These are phyloP conservation scores for Globisporangium rhizosaccharum DNA, from an alignment of 352 stramenopile species.

Conservation along the genomic window DNA sequence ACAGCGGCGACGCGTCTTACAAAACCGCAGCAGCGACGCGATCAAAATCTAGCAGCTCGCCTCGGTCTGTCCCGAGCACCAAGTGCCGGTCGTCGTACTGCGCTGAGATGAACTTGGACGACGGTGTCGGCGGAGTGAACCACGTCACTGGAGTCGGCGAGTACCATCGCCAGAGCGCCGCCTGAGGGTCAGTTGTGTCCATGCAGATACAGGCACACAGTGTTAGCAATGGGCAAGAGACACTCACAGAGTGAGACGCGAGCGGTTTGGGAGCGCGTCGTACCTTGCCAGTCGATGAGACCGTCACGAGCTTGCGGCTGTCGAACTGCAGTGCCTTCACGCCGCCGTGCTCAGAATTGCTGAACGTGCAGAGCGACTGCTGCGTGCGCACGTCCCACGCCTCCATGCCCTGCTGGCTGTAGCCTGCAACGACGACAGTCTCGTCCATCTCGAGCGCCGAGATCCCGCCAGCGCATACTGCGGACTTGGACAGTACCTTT, in stretches of 20 bases:
- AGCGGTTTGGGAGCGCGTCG: not conserved
- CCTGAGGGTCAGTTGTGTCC: constrained; percentile 23
- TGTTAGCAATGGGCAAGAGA: not conserved
- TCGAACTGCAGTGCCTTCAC: constrained; percentile 79
- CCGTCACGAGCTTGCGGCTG: constrained; percentile 82
- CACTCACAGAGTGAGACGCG: not conserved
- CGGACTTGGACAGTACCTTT: constrained; percentile 83
- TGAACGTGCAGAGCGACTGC: constrained; percentile 83
- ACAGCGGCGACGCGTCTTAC: constrained; percentile 10
- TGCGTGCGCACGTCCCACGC: constrained; percentile 86
- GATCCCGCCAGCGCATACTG: constrained; percentile 67
- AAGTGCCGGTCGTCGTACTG: constrained; percentile 73
- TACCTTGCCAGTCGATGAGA: constrained; percentile 73
- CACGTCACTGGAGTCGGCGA: constrained; percentile 68
- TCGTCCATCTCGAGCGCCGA: constrained; percentile 87
- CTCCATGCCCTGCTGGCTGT: constrained; percentile 80
- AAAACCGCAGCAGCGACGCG: constrained; percentile 51
- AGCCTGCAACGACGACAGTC: constrained; percentile 81
- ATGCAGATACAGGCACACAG: not conserved
- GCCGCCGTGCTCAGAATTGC: constrained; percentile 58
- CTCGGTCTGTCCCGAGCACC: constrained; percentile 68
- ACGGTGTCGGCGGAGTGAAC: constrained; percentile 52
- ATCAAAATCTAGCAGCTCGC: constrained; percentile 77
- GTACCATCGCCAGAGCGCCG: constrained; percentile 82
- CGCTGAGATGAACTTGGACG: constrained; percentile 54